Evolutionary conservation across 139 green algal species (phyloP), one percentile per base, ranked within the genome.

Genomic region (Chlorella sp.): DNA sequence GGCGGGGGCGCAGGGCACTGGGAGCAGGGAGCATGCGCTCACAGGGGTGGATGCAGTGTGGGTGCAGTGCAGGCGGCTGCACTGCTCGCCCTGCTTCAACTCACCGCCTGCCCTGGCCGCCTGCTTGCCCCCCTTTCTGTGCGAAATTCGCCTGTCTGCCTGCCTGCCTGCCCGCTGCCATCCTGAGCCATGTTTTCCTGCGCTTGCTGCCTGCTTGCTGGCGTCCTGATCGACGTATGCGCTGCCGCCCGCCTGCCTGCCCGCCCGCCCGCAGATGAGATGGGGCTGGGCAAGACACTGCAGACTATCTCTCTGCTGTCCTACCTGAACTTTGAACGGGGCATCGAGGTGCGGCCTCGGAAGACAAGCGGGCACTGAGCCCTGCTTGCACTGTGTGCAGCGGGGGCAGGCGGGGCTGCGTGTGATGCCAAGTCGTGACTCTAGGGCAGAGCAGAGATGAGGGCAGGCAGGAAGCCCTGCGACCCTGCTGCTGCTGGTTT

Each of bases 241-340:
- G 12, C 64, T 36, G 37, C 36, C 36, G 28, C 64, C 64, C 11
- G 21, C 36, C 77, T 61, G 15, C 77, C 37, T 83, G 77, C 77
- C 36, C 36, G 28, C 64, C 64, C 11, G 21, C 36, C 77, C 78
- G 19, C 57, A 96, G 86, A 95, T 92, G 94, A 42, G 53, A 53
- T 69, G 94, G 93, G 94, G 0, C 88, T 96, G 42, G 94, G 94
- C 86, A 96, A 96, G 88, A 96, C 94, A 75, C 91, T 97, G 90
- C 95, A 96, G 90, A 91, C 91, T 22, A 91, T 95, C 48, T 86
- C 90, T 15, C 89, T 94, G 57, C 92, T 95, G 40, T 69, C 75
- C 36, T 86, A 94, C 86, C 86, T 95, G 64, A 88, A 91, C 57
- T 66, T 60, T 22, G 83, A 93, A 32, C 66, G 91, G 3, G 37